These are phyloP conservation scores for Xylariales sp. DNA, from an alignment of 2,329 filamentous ascomycete species.

Conservation along the genomic window DNA sequence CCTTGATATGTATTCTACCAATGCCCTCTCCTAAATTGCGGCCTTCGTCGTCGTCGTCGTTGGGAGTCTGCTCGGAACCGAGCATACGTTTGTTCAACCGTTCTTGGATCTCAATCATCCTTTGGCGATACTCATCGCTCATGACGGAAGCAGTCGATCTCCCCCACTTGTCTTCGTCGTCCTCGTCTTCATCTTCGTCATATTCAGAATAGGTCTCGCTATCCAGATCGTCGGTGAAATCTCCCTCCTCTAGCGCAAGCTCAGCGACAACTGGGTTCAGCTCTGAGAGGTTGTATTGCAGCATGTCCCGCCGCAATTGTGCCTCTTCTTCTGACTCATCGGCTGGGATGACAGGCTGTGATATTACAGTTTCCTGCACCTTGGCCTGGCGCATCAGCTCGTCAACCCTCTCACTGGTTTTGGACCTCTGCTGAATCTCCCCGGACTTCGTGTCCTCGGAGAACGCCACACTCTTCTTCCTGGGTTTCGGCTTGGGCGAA, in stretches of 20 bases:
- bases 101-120: conserved; percentile 83
- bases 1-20: conserved; percentile 32
- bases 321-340: conserved; percentile 80
- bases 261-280: conserved; percentile 91
- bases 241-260: conserved; percentile 72
- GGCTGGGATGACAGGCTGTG: conserved; percentile 58
- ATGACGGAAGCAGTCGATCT: conserved; percentile 64
- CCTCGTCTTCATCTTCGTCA: conserved; percentile 50
- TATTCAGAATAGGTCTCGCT: conserved; percentile 48
- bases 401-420: conserved; percentile 45
- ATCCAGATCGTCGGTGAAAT: conserved; percentile 47
- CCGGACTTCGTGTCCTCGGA: conserved; percentile 52
- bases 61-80: conserved; percentile 55
- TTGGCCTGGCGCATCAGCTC: conserved; percentile 53
- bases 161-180: conserved; percentile 67
- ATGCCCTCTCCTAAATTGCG: conserved; percentile 34
- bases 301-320: conserved; percentile 77
- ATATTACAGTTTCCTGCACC: conserved; percentile 45
- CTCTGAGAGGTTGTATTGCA: conserved; percentile 83
- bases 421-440: conserved; percentile 29
- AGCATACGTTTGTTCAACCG: conserved; percentile 43
- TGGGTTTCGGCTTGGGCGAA: conserved; percentile 10
- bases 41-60: conserved; percentile 36
- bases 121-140: conserved; percentile 67
- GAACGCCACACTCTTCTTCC: conserved; percentile 60